Percentiles rank a stretch among this genome's conserved stretches.
Evolutionary conservation across 2,329 filamentous ascomycete species (phyloP).

Genomic region (Triangularia setosa): DNA sequence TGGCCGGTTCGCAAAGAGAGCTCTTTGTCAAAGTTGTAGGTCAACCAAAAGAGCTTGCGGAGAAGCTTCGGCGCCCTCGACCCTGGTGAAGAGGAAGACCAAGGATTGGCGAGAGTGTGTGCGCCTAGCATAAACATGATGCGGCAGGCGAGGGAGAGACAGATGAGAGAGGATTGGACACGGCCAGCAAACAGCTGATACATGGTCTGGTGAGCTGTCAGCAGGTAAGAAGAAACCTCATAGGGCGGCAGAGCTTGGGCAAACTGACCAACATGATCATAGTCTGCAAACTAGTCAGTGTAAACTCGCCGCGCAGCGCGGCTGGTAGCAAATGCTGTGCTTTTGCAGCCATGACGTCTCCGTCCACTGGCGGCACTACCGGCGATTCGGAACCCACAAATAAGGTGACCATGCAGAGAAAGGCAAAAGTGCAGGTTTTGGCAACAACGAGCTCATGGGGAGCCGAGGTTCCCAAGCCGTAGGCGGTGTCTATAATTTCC

Average conservation of each 20-base stretch:
- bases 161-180: slow-evolving; percentile 42
- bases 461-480: slow-evolving; percentile 30
- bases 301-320: slow-evolving; percentile 39
- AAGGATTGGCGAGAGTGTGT: slow-evolving; percentile 32
- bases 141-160: slow-evolving; percentile 43
- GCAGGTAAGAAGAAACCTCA: background rate
- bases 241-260: background rate
- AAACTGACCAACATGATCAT: slow-evolving; percentile 45
- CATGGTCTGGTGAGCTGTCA: slow-evolving; percentile 29
- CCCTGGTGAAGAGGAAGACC: background rate
- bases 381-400: slow-evolving; percentile 16
- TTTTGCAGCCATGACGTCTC: slow-evolving; percentile 38
- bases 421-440: slow-evolving; percentile 47
- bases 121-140: slow-evolving; percentile 47
- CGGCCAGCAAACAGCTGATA: slow-evolving; percentile 45
- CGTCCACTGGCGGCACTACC: slow-evolving; percentile 31
- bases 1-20: slow-evolving; percentile 50
- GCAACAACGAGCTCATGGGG: slow-evolving; percentile 29
- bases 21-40: slow-evolving; percentile 54
- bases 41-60: slow-evolving; percentile 50
- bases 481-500: slow-evolving; percentile 43
- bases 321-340: slow-evolving; percentile 41
- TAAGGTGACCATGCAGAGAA: slow-evolving; percentile 38
- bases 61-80: slow-evolving; percentile 32
- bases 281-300: slow-evolving; percentile 42